phyloP scores from a whole-genome alignment of 2,329 filamentous ascomycete species.

The Ascochyta koolunga region DNA sequence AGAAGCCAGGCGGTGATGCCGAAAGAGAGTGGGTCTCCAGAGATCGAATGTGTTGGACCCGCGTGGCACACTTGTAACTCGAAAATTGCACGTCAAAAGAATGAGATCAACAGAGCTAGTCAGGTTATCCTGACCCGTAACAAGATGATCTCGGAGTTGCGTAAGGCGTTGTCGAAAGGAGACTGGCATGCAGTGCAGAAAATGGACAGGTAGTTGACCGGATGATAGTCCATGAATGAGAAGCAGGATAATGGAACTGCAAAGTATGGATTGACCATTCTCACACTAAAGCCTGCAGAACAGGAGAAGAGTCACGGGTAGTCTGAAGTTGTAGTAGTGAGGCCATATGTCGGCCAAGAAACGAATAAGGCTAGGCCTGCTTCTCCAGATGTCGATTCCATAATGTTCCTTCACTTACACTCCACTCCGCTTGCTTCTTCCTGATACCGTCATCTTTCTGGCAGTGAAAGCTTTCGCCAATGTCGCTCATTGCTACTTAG shows the following conservation, averaged over 20 bases:
- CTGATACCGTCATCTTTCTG: neutral
- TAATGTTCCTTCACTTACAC: no score
- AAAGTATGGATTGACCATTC: no score
- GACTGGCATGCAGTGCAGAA: no score
- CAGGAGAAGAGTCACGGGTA: no score
- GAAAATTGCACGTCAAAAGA: neutral
- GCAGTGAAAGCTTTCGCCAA: neutral
- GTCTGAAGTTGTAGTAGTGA: no score
- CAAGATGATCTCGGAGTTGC: neutral
- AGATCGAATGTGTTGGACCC: neutral
- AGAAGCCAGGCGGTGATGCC: no score
- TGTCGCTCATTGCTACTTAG: no score
- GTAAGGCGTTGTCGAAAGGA: neutral
- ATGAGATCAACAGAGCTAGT: neutral
- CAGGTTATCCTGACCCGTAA: neutral
- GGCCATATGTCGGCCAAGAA: neutral
- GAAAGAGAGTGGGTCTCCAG: neutral
- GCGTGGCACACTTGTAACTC: neutral
- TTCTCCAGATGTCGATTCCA: neutral
- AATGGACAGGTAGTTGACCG: no score
- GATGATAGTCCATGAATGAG: no score
- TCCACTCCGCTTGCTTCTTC: neutral
- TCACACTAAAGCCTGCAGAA: no score
- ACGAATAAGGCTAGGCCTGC: neutral
- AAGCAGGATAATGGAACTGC: no score